Evolutionary conservation across 179 eudicot species (phyloP), one percentile per base, ranked within the genome.

Genomic region (Gypsophila paniculata): DNA sequence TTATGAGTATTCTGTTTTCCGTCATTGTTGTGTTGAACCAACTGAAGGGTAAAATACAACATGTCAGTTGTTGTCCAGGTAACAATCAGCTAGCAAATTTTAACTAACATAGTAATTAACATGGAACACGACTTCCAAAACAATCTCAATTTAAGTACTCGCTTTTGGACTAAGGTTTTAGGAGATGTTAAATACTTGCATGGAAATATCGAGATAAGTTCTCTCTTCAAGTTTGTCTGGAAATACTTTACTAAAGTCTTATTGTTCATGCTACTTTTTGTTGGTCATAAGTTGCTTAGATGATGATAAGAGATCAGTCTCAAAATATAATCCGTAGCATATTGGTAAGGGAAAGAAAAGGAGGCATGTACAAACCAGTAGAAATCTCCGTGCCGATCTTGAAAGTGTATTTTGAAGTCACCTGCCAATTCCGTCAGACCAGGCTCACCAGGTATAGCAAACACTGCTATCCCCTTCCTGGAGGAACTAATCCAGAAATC

Each of bases 401-500:
- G 96, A 86, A 95, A 95, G 72, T 92, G 93, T 74, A 95, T 78
- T 82, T 90, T 95, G 81, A 92, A 95, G 78, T 95, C 96, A 51
- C 99, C 99, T 15, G 86, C 70, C 78, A 92, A 69, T 78, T 95
- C 91, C 39, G 98, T 84, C 73, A 95, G 82, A 77, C 99, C 99
- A 76, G 89, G 96, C 86, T 92, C 96, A 29, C 99, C 98, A 39
- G 98, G 99, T 73, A 95, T 82, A 68, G 98, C 99, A 86, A 95
- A 90, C 53, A 95, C 88, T 88, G 89, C 88, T 59, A 92, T 79
- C 69, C 99, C 98, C 73, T 89, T 95, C 82, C 81, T 95, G 22
- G 97, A 90, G 70, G 99, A 86, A 81, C 77, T 87, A 78, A 95
- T 86, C 99, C 99, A 95, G 78, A 81, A 90, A 71, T 88, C 96